Base-by-base conservation (phyloP, 2,329 filamentous ascomycete genomes). In the Fusarium avenaceum region DNA sequence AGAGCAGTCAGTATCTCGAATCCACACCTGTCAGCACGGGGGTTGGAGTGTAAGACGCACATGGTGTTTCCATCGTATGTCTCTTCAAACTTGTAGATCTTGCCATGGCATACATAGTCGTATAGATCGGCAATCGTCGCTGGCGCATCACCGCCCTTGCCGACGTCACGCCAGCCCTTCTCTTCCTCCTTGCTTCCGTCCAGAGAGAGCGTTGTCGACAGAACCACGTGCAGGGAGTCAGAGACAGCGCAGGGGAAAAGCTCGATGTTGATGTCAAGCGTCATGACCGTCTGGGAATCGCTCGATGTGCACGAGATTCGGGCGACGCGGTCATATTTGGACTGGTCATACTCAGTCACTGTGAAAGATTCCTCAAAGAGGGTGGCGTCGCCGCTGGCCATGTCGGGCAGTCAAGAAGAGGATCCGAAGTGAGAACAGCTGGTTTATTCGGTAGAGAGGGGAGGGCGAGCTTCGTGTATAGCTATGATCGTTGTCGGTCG, bases 271-370 rank as follows among this genome's bases (percentile, higher is more conserved):
- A 98, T 89, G 82, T 99, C 96, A 63, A 99, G 91, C 7, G 89
- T 90, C 83, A 98, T 90, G 68, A 88, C 86, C 30, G 92, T 92
- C 68, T 88, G 85, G 73, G 87, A 87, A 81, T 97, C 93, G 71
- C 87, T 85, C 24, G 91, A 95, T 51, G 87, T 92, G 76, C 89
- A 94, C 56, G 84, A 88, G 76, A 98, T 88, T 72, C 96, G 95
- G 56, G 93, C 92, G 26, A 97, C 95, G 69, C 95, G 93, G 83
- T 98, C 96, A 82, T 99, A 99, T 82, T 97, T 97, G 76, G 90
- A 87, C 76, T 90, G 87, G 83, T 97, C 92, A 78, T 93, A 84
- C 56, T 87, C 82, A 72, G 89, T 95, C 75, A 98, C 86, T 65
- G 87, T 92, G 86, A 98, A 97, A 75, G 88, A 90, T 77, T 97